phyloP scores from a whole-genome alignment of 2,329 filamentous ascomycete genomes.

The Pleoardoris graminearum region DNA sequence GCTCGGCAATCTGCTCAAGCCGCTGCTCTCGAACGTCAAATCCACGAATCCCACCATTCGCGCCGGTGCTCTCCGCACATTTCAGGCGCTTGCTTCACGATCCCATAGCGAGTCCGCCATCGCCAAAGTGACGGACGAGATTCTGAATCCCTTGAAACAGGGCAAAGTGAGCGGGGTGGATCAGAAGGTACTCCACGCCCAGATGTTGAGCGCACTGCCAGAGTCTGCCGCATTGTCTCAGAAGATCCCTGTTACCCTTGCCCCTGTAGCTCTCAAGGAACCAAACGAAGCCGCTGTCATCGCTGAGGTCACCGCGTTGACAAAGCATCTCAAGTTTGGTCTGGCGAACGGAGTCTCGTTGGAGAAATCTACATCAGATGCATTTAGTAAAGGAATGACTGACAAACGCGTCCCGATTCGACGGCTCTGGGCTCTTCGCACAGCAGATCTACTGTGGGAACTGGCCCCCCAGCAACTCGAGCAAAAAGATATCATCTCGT shows the following conservation, averaged over 20 bases:
- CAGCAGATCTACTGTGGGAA: constrained; percentile 71
- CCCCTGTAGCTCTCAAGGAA: constrained; percentile 75
- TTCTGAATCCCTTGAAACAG: constrained; percentile 76
- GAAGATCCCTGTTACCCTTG: constrained; percentile 68
- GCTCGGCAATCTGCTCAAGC: constrained; percentile 75
- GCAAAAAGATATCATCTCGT: constrained; percentile 50
- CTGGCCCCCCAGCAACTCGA: constrained; percentile 54
- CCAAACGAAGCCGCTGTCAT: constrained; percentile 81
- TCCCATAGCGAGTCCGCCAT: constrained; percentile 63
- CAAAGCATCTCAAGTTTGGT: constrained; percentile 65
- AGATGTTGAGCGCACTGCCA: constrained; percentile 66
- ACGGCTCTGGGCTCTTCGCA: constrained; percentile 76
- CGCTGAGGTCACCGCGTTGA: constrained; percentile 73
- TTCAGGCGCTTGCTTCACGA: constrained; percentile 67
- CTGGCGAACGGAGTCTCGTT: constrained; percentile 64
- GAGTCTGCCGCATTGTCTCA: constrained; percentile 64
- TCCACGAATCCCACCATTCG: constrained; percentile 82
- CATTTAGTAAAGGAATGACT: constrained; percentile 76
- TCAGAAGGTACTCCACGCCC: constrained; percentile 79
- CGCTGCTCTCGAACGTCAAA: constrained; percentile 85
- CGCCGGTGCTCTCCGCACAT: constrained; percentile 73
- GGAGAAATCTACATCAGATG: constrained; percentile 68
- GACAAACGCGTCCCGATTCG: constrained; percentile 83
- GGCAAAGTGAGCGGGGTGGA: constrained; percentile 85
- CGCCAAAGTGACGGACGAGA: constrained; percentile 73